Conservation (phyloP, 441 rosid species). For the Pelargonium australe region DNA sequence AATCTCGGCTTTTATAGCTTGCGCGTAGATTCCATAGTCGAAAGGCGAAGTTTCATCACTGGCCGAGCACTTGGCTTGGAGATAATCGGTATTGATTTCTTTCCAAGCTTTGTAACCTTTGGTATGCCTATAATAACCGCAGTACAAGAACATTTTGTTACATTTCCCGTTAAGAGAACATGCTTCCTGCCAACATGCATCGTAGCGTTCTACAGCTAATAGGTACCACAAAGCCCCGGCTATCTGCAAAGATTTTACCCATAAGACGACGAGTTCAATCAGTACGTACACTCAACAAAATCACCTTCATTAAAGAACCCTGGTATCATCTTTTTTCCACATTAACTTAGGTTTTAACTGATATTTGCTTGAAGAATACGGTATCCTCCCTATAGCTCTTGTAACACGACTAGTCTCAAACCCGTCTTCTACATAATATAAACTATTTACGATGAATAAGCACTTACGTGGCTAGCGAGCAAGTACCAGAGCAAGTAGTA, state of each 20-base stretch:
- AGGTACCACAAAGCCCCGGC: slow-evolving; percentile 81
- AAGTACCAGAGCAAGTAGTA: slow-evolving; percentile 92
- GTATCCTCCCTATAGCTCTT: no score
- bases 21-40: slow-evolving; percentile 66
- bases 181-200: slow-evolving; percentile 60
- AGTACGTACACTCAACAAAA: no score
- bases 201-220: slow-evolving; percentile 71
- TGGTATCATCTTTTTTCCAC: no score
- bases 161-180: slow-evolving; percentile 43
- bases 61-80: slow-evolving; percentile 33
- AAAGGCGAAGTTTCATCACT: slow-evolving; percentile 32
- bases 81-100: slow-evolving; percentile 34
- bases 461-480: slow-evolving; percentile 85
- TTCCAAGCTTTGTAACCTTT: slow-evolving; percentile 43
- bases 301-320: no score
- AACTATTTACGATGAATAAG: not conserved
- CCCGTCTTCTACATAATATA: no score
- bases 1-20: slow-evolving; percentile 62
- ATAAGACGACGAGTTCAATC: slow-evolving; percentile 5
- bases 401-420: no score
- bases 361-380: no score
- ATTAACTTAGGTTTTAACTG: no score
- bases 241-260: slow-evolving; percentile 33
- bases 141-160: slow-evolving; percentile 46
- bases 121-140: slow-evolving; percentile 43